Evolutionary conservation across 176 grass and related monocot species (phyloP), one percentile per base, ranked within the genome.

Genomic region (Ensete glaucum): DNA sequence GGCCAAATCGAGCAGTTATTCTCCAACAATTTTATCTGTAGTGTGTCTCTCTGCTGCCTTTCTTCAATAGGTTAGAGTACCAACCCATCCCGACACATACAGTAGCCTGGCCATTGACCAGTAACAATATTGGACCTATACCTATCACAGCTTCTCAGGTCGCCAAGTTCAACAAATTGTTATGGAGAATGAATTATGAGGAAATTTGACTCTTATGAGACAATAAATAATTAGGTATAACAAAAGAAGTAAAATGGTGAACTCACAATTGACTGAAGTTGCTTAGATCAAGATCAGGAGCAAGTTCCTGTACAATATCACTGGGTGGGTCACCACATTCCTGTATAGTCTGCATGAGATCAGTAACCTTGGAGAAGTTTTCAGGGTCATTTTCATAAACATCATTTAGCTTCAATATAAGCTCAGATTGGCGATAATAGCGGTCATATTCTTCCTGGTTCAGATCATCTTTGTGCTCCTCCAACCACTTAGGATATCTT

Each of bases 331-430:
- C 87, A 74, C 92, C 92, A 27, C 89, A 96, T 82, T 88, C 92
- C 85, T 96, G 92, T 89, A 90, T 96, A 76, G 82, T 96, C 83
- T 96, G 87, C 92, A 96, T 92, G 73, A 92, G 80, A 24, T 96
- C 89, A 75, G 88, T 84, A 69, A 97, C 83, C 85, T 88, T 97
- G 22, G 87, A 49, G 83, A 88, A 87, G 63, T 97, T 97, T 68
- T 85, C 81, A 73, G 93, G 77, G 53, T 97, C 93, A 71, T 86
- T 92, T 75, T 97, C 93, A 72, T 97, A 97, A 22, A 90, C 85
- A 49, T 90, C 90, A 79, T 90, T 97, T 67, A 97, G 81, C 77
- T 81, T 83, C 51, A 85, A 27, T 81, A 97, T 90, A 79, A 93
- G 82, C 80, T 85, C 81, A 75, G 88, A 91, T 83, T 97, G 93